These are phyloP conservation scores for Athelia sp. DNA, from an alignment of 1,284 basidiomycete species.

Conservation along the genomic window DNA sequence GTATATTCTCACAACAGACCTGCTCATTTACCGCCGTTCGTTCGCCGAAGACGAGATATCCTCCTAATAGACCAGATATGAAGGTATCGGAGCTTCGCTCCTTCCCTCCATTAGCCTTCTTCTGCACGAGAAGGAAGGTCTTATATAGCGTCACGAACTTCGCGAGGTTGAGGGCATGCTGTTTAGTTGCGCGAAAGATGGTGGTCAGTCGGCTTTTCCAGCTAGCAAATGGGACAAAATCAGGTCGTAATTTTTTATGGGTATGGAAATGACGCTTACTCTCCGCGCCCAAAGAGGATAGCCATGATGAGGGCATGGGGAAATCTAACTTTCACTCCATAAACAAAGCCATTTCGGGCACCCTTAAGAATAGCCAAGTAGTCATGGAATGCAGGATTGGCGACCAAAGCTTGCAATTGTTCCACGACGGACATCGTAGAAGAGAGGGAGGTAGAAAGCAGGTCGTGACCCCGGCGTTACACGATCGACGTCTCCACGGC, in stretches of 20 bases:
- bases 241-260: background rate
- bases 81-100: slow-evolving; percentile 82
- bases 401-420: slow-evolving; percentile 40
- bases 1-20: slow-evolving; percentile 41
- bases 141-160: slow-evolving; percentile 97
- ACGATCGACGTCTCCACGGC: too few relatives aligned
- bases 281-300: slow-evolving; percentile 87
- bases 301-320: slow-evolving; percentile 99
- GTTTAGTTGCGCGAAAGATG: slow-evolving; percentile 86
- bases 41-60: slow-evolving; percentile 92
- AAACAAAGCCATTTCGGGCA: slow-evolving; percentile 91
- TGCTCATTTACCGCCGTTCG: slow-evolving; percentile 98
- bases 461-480: too few relatives aligned
- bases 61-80: slow-evolving; percentile 88
- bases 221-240: slow-evolving; percentile 41
- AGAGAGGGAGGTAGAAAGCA: background rate
- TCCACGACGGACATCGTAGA: slow-evolving; percentile 24
- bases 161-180: slow-evolving; percentile 85
- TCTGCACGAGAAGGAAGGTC: slow-evolving; percentile 76
- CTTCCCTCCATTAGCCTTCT: slow-evolving; percentile 78
- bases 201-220: slow-evolving; percentile 62
- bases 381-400: slow-evolving; percentile 82
- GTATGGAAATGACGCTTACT: slow-evolving; percentile 57
- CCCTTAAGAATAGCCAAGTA: slow-evolving; percentile 91
- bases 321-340: slow-evolving; percentile 90